Conservation (phyloP, 1,284 basidiomycete genomes). For the Irpex lacteus region DNA sequence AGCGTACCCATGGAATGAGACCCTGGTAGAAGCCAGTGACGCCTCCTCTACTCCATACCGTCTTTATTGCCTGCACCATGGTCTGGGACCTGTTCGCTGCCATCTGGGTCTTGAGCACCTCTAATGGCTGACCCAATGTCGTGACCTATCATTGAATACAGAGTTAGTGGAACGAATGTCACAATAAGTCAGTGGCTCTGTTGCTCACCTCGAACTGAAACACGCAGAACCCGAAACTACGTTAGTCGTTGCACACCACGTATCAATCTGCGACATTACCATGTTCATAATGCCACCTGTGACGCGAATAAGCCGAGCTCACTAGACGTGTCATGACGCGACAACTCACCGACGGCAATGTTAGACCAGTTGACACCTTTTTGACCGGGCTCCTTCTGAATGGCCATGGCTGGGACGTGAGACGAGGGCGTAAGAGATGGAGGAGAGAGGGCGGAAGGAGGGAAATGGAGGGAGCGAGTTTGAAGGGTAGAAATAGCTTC, state of each 20-base stretch:
- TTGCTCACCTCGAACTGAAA: constrained; percentile 13
- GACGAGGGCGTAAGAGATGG: constrained; percentile 17
- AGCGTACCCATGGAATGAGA: constrained; percentile 92
- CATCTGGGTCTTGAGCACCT: constrained; percentile 99
- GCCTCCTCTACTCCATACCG: constrained; percentile 93
- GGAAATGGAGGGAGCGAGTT: constrained; percentile 12
- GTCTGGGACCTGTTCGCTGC: constrained; percentile 89
- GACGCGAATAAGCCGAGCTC: constrained; percentile 16
- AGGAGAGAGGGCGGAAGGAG: constrained; percentile 21
- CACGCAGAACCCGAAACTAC: background rate
- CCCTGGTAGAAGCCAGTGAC: constrained; percentile 95
- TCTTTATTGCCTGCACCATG: constrained; percentile 84
- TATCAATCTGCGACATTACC: constrained; percentile 42
- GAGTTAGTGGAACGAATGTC: constrained; percentile 14
- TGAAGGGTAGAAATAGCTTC: constrained; percentile 3
- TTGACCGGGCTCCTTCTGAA: constrained; percentile 81
- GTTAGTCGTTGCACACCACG: background rate
- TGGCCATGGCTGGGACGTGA: constrained; percentile 54
- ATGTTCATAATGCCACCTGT: constrained; percentile 95
- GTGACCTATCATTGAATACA: constrained; percentile 63
- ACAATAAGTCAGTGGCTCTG: background rate
- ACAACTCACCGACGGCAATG: constrained; percentile 84
- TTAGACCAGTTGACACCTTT: constrained; percentile 98
- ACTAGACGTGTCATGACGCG: constrained; percentile 30
- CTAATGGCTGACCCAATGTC: constrained; percentile 96